phyloP scores from a whole-genome alignment of 176 grass and related monocot genomes.

The Lolium rigidum region DNA sequence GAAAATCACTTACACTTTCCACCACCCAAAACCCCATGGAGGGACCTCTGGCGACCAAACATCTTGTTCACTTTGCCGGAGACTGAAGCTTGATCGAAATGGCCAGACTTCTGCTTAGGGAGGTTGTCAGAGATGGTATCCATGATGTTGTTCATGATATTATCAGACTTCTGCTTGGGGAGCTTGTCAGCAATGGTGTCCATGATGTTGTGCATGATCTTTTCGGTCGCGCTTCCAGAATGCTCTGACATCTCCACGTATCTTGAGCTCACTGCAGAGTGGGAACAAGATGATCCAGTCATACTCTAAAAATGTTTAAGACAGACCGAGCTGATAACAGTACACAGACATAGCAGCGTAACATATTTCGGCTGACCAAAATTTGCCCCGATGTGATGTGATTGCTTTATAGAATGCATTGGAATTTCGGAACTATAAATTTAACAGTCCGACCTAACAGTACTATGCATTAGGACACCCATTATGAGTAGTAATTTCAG shows the following conservation, averaged over 20 bases:
- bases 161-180: conserved; percentile 81
- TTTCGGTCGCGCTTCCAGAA: conserved; percentile 61
- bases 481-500: neutral
- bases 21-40: conserved; percentile 80
- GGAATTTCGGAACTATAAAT: neutral
- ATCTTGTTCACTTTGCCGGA: conserved; percentile 59
- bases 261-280: conserved; percentile 23
- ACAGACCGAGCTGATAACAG: neutral
- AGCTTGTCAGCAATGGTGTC: conserved; percentile 70
- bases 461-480: neutral
- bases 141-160: conserved; percentile 66
- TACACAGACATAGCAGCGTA: neutral
- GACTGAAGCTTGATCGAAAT: conserved; percentile 53
- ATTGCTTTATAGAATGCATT: conserved; percentile 4
- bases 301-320: neutral
- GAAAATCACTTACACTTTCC: conserved; percentile 65
- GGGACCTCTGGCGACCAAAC: conserved; percentile 66
- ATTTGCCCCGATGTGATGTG: neutral
- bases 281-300: neutral
- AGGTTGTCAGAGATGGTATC: conserved; percentile 71
- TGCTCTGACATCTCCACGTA: conserved; percentile 56
- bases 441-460: neutral
- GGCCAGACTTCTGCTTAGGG: conserved; percentile 69
- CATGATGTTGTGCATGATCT: conserved; percentile 65
- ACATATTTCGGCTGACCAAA: neutral